Evolutionary conservation across 140 eudicot species (phyloP).

Genomic region (Flaveria floridana): DNA sequence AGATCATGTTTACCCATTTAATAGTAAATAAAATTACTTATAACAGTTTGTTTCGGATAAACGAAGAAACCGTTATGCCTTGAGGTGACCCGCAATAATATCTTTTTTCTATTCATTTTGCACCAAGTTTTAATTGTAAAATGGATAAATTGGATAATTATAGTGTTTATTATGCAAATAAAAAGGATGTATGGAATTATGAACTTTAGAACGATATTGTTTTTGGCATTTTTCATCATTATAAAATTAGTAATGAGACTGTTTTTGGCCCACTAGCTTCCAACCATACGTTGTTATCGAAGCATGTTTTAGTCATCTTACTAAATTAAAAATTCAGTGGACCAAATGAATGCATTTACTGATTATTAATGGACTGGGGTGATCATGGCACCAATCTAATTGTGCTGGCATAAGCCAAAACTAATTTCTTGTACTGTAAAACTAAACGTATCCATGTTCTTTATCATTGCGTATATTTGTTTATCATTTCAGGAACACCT

Average conservation of each 20-base stretch:
- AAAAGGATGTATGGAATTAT: background rate
- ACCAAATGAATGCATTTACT: background rate
- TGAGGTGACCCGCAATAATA: background rate
- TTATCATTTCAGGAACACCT: constrained; percentile 34
- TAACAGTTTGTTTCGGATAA: background rate
- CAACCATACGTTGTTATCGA: no score
- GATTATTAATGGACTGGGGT: background rate
- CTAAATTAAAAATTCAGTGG: background rate
- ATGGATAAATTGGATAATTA: background rate
- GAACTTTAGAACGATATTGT: background rate
- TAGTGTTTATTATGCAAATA: background rate
- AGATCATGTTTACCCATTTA: background rate
- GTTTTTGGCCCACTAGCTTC: background rate
- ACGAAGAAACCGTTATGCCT: background rate
- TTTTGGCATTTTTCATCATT: background rate
- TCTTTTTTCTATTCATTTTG: background rate
- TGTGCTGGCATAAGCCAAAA: background rate
- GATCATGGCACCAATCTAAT: background rate
- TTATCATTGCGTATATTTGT: background rate
- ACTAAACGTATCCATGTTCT: background rate
- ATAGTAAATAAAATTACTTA: background rate
- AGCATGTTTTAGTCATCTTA: background rate
- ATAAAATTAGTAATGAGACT: background rate
- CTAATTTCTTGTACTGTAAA: background rate
- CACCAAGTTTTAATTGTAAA: background rate